Percentiles rank a stretch among this genome's conserved stretches.
These are phyloP conservation scores for Piper longum DNA, from an alignment of 164 flowering plant genomes.

Conservation along the genomic window DNA sequence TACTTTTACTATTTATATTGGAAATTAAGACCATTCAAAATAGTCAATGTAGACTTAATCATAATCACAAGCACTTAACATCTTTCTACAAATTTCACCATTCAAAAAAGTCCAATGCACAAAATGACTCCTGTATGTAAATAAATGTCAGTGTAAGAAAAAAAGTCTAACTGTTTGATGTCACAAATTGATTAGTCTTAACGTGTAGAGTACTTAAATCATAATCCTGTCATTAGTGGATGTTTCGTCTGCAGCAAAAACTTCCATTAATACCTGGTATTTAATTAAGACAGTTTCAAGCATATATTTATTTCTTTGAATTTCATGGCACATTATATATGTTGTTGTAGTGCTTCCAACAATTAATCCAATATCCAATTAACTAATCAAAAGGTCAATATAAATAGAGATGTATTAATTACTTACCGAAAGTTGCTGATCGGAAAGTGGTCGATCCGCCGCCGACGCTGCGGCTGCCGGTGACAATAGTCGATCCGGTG, in stretches of 20 bases:
- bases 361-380: neutral
- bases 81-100: too few relatives aligned
- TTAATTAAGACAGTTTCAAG: neutral
- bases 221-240: neutral
- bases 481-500: constrained; percentile 40
- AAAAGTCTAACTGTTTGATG: neutral
- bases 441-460: constrained; percentile 56
- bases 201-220: neutral
- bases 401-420: neutral
- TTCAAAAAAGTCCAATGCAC: too few relatives aligned
- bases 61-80: too few relatives aligned
- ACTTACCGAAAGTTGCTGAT: constrained; percentile 60
- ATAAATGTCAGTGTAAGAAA: neutral
- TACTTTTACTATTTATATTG: too few relatives aligned
- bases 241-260: too few relatives aligned
- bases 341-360: neutral
- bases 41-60: too few relatives aligned
- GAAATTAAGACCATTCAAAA: too few relatives aligned
- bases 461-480: constrained; percentile 23
- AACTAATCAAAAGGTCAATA: neutral
- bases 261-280: neutral
- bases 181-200: neutral
- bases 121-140: too few relatives aligned
- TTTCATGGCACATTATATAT: neutral
- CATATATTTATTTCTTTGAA: neutral